phyloP scores from a whole-genome alignment of 805 yeast genomes.

The Wickerhamomyces canadensis region DNA sequence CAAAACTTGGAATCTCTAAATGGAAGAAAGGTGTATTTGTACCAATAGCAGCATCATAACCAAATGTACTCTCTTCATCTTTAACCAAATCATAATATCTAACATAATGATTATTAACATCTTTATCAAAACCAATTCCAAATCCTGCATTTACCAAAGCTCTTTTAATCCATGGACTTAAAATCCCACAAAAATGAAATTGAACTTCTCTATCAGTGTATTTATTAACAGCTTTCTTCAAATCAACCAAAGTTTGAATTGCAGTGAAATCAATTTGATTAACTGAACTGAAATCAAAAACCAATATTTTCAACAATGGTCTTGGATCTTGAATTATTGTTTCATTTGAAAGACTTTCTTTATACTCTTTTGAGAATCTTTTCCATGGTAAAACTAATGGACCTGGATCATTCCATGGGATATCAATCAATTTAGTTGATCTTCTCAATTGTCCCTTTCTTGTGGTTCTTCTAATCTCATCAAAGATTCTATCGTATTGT shows the following conservation, averaged over 20 bases:
- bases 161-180: constrained; percentile 83
- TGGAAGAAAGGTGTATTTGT: constrained; percentile 77
- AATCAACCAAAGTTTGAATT: constrained; percentile 70
- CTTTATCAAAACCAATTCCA: constrained; percentile 58
- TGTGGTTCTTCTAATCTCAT: constrained; percentile 57
- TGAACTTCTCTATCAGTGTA: constrained; percentile 83
- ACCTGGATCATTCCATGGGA: constrained; percentile 93
- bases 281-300: constrained; percentile 77
- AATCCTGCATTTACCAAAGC: constrained; percentile 72
- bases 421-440: constrained; percentile 37
- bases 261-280: constrained; percentile 76
- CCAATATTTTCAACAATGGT: constrained; percentile 66
- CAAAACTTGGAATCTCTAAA: constrained; percentile 58
- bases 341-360: constrained; percentile 11
- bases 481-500: constrained; percentile 64
- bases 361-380: constrained; percentile 13
- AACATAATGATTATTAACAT: constrained; percentile 18
- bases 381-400: constrained; percentile 33
- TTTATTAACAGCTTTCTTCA: constrained; percentile 61
- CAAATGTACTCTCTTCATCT: constrained; percentile 23
- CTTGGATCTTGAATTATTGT: constrained; percentile 39
- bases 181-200: constrained; percentile 81
- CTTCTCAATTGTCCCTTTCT: constrained; percentile 48
- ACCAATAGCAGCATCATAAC: constrained; percentile 48
- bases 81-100: constrained; percentile 19